phyloP scores from a whole-genome alignment of 1,284 basidiomycete genomes.

The Fomes fomentarius region DNA sequence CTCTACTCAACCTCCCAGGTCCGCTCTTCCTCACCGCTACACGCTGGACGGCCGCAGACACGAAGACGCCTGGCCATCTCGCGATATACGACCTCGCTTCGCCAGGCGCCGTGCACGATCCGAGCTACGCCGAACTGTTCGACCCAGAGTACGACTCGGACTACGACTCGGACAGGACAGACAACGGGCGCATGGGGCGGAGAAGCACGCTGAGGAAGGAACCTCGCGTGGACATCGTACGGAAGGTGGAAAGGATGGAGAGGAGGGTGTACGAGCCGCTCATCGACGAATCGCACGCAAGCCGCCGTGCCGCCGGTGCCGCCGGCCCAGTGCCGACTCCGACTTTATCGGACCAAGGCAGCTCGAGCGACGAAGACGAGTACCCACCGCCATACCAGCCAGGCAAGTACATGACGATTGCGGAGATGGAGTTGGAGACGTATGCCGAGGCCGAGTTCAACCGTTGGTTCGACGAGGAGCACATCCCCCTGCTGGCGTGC shows the following conservation, averaged over 20 bases:
- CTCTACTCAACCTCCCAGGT: slow-evolving; percentile 48
- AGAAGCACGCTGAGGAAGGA: background rate
- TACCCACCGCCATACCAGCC: slow-evolving; percentile 8
- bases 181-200: background rate
- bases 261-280: slow-evolving; percentile 49
- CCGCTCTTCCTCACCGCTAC: slow-evolving; percentile 55
- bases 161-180: background rate
- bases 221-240: slow-evolving; percentile 54
- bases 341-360: background rate
- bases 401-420: slow-evolving; percentile 35
- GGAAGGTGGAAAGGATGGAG: slow-evolving; percentile 54
- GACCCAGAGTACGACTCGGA: background rate
- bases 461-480: slow-evolving; percentile 41
- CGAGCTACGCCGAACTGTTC: slow-evolving; percentile 51
- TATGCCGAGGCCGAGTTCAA: slow-evolving; percentile 44
- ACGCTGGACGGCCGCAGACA: slow-evolving; percentile 48
- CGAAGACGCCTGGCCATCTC: slow-evolving; percentile 46
- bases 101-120: slow-evolving; percentile 45
- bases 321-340: background rate
- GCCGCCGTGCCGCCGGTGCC: background rate
- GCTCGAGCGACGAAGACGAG: background rate
- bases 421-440: slow-evolving; percentile 35
- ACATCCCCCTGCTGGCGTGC: slow-evolving; percentile 36
- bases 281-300: background rate
- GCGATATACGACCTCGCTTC: slow-evolving; percentile 61